Evolutionary conservation across 2,329 filamentous ascomycete species (phyloP).

Genomic region (Penicillium psychrosexuale): DNA sequence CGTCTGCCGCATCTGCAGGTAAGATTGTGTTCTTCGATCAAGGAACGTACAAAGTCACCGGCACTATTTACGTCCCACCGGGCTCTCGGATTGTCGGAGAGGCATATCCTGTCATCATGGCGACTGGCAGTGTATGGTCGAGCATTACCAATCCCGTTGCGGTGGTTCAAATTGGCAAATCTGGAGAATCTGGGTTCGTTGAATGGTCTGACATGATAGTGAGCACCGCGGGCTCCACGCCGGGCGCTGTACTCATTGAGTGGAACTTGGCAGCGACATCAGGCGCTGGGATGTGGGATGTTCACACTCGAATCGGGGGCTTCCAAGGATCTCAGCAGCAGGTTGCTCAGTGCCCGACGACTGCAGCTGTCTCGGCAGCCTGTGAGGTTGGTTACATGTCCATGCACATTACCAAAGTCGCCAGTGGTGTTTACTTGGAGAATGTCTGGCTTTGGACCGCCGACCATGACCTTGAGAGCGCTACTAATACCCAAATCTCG

Average conservation of each 20-base stretch:
- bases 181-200: slow-evolving; percentile 62
- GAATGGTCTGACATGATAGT: slow-evolving; percentile 72
- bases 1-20: slow-evolving; percentile 47
- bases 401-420: slow-evolving; percentile 37
- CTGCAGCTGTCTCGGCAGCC: slow-evolving; percentile 32
- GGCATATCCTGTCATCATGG: slow-evolving; percentile 55
- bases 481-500: slow-evolving; percentile 49
- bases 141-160: slow-evolving; percentile 59
- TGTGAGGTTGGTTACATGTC: slow-evolving; percentile 39
- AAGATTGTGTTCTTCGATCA: slow-evolving; percentile 58
- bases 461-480: slow-evolving; percentile 56
- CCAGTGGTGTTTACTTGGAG: slow-evolving; percentile 45
- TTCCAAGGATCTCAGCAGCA: slow-evolving; percentile 50
- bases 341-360: slow-evolving; percentile 44
- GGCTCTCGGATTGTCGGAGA: slow-evolving; percentile 56
- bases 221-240: slow-evolving; percentile 62
- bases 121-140: slow-evolving; percentile 55
- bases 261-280: slow-evolving; percentile 62
- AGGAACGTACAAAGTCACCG: slow-evolving; percentile 52
- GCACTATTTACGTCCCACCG: slow-evolving; percentile 48
- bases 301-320: slow-evolving; percentile 52
- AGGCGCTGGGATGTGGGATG: slow-evolving; percentile 56
- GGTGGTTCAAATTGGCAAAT: slow-evolving; percentile 64
- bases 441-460: slow-evolving; percentile 54
- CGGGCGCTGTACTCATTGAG: slow-evolving; percentile 68